A percentile compares a stretch with the other conserved stretches of the same genome.
phyloP scores from a whole-genome alignment of 164 flowering plant species.

The Magnolia changhungtana region DNA sequence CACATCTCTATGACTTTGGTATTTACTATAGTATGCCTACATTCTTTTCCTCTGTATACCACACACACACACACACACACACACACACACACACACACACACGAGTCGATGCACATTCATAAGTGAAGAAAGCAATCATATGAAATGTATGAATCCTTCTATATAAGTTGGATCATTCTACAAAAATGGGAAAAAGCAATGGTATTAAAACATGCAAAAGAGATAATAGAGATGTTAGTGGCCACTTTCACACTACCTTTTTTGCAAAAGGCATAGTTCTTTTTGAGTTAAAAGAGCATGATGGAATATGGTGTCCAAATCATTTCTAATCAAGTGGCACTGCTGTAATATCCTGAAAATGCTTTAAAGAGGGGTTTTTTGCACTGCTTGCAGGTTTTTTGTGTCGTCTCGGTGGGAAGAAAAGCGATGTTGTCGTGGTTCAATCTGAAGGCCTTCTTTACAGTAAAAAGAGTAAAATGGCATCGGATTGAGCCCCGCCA shows the following conservation, averaged over 20 bases:
- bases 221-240: background rate
- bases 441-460: constrained; percentile 17
- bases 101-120: background rate
- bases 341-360: background rate
- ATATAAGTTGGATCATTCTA: background rate
- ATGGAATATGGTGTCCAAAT: background rate
- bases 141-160: background rate
- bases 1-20: background rate
- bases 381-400: constrained; percentile 2
- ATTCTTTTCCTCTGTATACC: background rate
- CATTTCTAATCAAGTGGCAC: constrained; percentile 1
- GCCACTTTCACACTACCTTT: background rate
- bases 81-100: background rate
- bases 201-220: background rate
- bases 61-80: background rate
- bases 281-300: background rate
- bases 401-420: background rate
- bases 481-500: constrained; percentile 21
- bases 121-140: background rate
- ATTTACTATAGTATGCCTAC: background rate
- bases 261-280: constrained; percentile 1
- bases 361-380: background rate
- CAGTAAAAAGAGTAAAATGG: constrained; percentile 8
- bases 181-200: background rate
- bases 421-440: constrained; percentile 16